phyloP scores from a whole-genome alignment of 805 yeast species.

The Lachancea quebecensis region DNA sequence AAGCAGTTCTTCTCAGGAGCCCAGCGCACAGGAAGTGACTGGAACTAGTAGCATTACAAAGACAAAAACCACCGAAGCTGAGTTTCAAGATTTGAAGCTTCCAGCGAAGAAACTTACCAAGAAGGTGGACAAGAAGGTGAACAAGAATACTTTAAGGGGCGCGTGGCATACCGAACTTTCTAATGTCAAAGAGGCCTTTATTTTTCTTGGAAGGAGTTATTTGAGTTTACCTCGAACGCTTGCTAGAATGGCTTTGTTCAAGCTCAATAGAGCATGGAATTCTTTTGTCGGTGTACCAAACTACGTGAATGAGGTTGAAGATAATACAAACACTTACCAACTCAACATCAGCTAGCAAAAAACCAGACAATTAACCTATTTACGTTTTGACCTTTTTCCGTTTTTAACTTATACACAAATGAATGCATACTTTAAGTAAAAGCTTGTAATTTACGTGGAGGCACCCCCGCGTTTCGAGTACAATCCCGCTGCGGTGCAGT shows the following conservation, averaged over 20 bases:
- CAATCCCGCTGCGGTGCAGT: neutral
- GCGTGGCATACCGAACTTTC: slow-evolving; percentile 46
- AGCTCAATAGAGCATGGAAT: slow-evolving; percentile 61
- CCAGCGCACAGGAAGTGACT: neutral
- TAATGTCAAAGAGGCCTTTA: slow-evolving; percentile 52
- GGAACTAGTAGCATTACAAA: neutral
- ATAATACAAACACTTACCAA: slow-evolving; percentile 17
- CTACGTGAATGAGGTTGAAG: slow-evolving; percentile 20
- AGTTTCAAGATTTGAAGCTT: slow-evolving; percentile 25
- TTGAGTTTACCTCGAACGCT: slow-evolving; percentile 59
- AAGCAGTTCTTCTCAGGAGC: slow-evolving; percentile 9
- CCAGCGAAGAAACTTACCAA: slow-evolving; percentile 13
- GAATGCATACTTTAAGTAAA: too few species aligned
- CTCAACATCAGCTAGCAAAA: slow-evolving; percentile 14
- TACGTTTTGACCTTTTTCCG: neutral
- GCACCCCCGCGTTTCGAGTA: too few species aligned
- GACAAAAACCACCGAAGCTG: neutral
- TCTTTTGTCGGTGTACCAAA: slow-evolving; percentile 55
- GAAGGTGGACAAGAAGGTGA: slow-evolving; percentile 2
- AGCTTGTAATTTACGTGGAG: too few species aligned
- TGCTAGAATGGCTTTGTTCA: slow-evolving; percentile 42
- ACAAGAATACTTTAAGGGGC: slow-evolving; percentile 23
- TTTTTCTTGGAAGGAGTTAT: slow-evolving; percentile 62
- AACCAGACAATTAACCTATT: neutral
- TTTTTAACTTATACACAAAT: neutral